Conservation (phyloP, 23 red algal genomes). For the Gracilariopsis chorda region DNA sequence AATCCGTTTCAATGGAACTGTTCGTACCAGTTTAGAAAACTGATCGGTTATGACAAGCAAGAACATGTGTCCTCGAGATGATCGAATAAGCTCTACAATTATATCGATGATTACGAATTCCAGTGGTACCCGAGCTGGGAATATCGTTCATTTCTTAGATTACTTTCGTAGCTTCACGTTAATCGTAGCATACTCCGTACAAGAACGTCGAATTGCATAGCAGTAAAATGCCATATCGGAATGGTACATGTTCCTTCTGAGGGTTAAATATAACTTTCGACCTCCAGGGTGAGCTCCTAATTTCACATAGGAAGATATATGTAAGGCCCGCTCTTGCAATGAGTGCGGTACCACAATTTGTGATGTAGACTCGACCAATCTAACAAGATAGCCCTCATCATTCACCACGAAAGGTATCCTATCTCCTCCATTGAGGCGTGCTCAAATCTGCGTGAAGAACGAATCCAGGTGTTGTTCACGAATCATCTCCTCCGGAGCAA, state of each 20-base stretch:
- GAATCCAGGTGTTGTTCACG: not conserved
- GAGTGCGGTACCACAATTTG: not conserved
- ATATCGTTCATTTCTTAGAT: no score
- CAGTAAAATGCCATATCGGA: not conserved
- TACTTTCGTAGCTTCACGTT: not conserved
- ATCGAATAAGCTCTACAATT: not conserved
- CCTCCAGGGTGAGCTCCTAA: not conserved
- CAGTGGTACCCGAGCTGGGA: not conserved
- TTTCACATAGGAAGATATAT: not conserved
- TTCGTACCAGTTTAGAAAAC: slow-evolving; percentile 19
- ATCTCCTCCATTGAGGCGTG: not conserved
- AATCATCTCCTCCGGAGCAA: slow-evolving; percentile 19
- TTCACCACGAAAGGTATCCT: not conserved
- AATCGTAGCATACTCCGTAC: not conserved
- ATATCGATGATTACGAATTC: slow-evolving; percentile 33
- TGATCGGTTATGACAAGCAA: slow-evolving; percentile 1
- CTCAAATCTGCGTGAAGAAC: not conserved
- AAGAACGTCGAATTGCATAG: not conserved
- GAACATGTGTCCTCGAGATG: not conserved
- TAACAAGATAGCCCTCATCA: not conserved
- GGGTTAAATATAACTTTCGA: not conserved
- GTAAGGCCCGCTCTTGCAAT: not conserved
- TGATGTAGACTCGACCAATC: not conserved
- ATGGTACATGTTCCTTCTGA: not conserved
- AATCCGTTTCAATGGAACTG: not conserved